Conservation (phyloP, 2,329 filamentous ascomycete genomes). For the Trichoderma arundinaceum region DNA sequence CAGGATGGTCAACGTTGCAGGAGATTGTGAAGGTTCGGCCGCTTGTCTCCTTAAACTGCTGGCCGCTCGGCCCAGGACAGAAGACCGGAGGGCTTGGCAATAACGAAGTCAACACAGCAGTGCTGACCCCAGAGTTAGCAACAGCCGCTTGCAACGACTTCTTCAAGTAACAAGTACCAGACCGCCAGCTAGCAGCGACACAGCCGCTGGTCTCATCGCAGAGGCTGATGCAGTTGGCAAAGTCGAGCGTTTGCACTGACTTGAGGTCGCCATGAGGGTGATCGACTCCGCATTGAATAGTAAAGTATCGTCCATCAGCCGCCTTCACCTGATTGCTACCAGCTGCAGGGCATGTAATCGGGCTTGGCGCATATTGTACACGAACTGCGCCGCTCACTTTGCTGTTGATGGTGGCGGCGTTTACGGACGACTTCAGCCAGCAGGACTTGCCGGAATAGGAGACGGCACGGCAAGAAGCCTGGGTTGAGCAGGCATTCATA, state of each 20-base stretch:
- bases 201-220: constrained; percentile 7
- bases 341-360: constrained; percentile 1
- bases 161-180: constrained; percentile 9
- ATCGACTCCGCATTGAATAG: constrained; percentile 6
- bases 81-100: not conserved
- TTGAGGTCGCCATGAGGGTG: constrained; percentile 5
- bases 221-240: constrained; percentile 19
- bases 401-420: not conserved
- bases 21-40: constrained; percentile 7
- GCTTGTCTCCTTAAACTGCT: constrained; percentile 12
- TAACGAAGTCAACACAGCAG: constrained; percentile 11
- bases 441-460: constrained; percentile 18
- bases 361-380: not conserved
- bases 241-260: not conserved
- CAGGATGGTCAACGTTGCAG: constrained; percentile 1
- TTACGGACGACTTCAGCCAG: constrained; percentile 10
- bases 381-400: constrained; percentile 4
- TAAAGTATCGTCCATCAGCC: not conserved
- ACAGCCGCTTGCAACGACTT: not conserved
- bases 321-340: constrained; percentile 2
- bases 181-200: constrained; percentile 15
- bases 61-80: not conserved
- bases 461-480: constrained; percentile 1
- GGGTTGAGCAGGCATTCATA: constrained; percentile 13
- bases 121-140: not conserved